Conservation (phyloP, 192 early-diverging fungal genomes). For the Phlyctochytrium arcticum region DNA sequence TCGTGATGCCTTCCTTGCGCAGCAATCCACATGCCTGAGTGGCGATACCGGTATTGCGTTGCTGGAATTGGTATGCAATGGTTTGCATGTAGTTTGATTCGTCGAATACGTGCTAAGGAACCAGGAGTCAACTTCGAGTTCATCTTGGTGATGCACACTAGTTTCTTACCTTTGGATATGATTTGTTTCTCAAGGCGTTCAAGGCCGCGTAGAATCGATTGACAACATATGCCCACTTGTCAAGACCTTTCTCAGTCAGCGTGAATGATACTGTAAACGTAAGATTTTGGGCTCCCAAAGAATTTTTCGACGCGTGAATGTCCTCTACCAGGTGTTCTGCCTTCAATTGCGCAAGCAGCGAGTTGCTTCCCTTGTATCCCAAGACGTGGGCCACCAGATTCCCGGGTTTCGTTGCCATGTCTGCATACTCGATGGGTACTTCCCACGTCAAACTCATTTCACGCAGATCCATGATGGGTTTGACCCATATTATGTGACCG, state of each 20-base stretch:
- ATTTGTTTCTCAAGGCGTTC: background rate
- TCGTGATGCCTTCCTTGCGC: slow-evolving; percentile 30
- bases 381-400: slow-evolving; percentile 20
- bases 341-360: slow-evolving; percentile 31
- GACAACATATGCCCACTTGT: slow-evolving; percentile 24
- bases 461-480: slow-evolving; percentile 36
- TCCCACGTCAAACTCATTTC: slow-evolving; percentile 37
- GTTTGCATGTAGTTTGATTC: slow-evolving; percentile 32
- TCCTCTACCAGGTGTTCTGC: slow-evolving; percentile 24
- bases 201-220: slow-evolving; percentile 15
- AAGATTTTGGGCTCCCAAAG: slow-evolving; percentile 27
- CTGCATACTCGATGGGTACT: slow-evolving; percentile 21
- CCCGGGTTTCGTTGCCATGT: slow-evolving; percentile 28
- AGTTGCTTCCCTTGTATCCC: slow-evolving; percentile 34
- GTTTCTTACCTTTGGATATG: slow-evolving; percentile 28
- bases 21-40: slow-evolving; percentile 20
- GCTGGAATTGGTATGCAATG: slow-evolving; percentile 35
- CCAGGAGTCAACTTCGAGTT: too few relatives aligned
- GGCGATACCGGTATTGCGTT: slow-evolving; percentile 20
- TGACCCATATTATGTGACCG: slow-evolving; percentile 28
- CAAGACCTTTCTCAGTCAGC: slow-evolving; percentile 31
- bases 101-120: slow-evolving; percentile 31
- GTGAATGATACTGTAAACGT: slow-evolving; percentile 30
- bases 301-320: slow-evolving; percentile 25
- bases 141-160: too few relatives aligned